Evolutionary conservation across 2,329 filamentous ascomycete species (phyloP), one percentile per base, ranked within the genome.

Genomic region (Trematosphaeria pertusa): DNA sequence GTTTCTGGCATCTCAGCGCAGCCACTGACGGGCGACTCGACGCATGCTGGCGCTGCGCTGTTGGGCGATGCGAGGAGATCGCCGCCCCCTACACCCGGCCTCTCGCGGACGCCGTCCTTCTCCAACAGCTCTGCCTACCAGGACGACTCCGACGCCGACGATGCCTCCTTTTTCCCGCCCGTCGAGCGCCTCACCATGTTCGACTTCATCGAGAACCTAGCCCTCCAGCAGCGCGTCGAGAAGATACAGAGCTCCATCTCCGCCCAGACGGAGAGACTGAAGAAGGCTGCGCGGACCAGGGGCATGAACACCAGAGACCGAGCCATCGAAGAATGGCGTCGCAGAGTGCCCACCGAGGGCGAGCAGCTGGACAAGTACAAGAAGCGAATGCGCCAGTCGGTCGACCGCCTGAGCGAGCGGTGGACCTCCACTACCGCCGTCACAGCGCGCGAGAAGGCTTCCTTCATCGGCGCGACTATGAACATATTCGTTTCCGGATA

Each of bases 401-500:
- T 97, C n/a, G 92, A 97, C 62, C 88, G 90, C 58, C 81, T 97
- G 24, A 88, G 87, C 50, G 84, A 81, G 57, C 86, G 86, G 64
- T 99, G 93, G 92, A 94, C 89, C 67, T 89, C 96, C 66, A 90
- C 89, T 14, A 91, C 91, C 64, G 87, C 85, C 7, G 91, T 99
- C 60, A 97, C 91, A 1, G 74, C 89, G 38, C 86, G 92, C 48
- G 94, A 99, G 76, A 99, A 99, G 80, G 78, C 95, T 37, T 92
- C 93, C 5, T 99, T 99, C 73, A 97, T 99, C 53, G 93, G 86
- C 50, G 94, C 91, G 62, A 92, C 97, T 58, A 84, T 97, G 76
- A 99, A 99, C 75, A 94, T 99, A 71, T 96, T 99, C 74, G 86
- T 97, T 69, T 96, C 91, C 58, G 94, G 93, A 47, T 97, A 96